These are phyloP conservation scores for Fraxinus dipetala DNA, from an alignment of 305 asterid genomes.

Conservation along the genomic window DNA sequence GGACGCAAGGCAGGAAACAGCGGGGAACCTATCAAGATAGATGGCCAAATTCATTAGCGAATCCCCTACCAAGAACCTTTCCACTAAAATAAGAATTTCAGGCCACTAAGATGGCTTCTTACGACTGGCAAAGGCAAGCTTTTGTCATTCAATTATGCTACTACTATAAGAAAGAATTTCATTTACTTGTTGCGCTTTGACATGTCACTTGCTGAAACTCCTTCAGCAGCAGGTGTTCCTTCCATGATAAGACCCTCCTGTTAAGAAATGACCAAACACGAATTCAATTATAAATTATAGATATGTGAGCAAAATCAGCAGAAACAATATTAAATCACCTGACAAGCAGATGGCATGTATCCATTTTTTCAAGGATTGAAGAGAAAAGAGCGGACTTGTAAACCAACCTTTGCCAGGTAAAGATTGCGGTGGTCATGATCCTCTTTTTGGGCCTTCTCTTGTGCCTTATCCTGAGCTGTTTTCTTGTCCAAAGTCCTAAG, in stretches of 20 bases:
- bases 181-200: constrained; percentile 78
- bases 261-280: constrained; percentile 27
- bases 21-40: too few species aligned
- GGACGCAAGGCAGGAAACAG: too few species aligned
- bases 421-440: constrained; percentile 74
- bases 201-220: constrained; percentile 78
- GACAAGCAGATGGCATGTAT: constrained; percentile 2
- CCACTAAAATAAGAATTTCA: not conserved
- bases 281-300: constrained; percentile 3
- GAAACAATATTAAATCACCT: not conserved
- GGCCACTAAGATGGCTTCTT: not conserved
- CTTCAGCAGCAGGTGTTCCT: constrained; percentile 85
- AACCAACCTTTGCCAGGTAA: constrained; percentile 79
- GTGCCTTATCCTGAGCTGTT: constrained; percentile 70
- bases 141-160: not conserved
- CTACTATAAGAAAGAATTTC: constrained; percentile 7
- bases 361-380: not conserved
- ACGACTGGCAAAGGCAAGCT: not conserved
- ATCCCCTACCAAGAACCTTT: not conserved
- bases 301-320: not conserved
- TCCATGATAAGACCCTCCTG: constrained; percentile 92
- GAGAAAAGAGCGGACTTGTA: constrained; percentile 11
- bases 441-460: constrained; percentile 75
- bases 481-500: constrained; percentile 81
- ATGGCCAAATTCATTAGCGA: not conserved